Evolutionary conservation across 1,284 basidiomycete species (phyloP).

Genomic region (Sanghuangporus sanghuang): DNA sequence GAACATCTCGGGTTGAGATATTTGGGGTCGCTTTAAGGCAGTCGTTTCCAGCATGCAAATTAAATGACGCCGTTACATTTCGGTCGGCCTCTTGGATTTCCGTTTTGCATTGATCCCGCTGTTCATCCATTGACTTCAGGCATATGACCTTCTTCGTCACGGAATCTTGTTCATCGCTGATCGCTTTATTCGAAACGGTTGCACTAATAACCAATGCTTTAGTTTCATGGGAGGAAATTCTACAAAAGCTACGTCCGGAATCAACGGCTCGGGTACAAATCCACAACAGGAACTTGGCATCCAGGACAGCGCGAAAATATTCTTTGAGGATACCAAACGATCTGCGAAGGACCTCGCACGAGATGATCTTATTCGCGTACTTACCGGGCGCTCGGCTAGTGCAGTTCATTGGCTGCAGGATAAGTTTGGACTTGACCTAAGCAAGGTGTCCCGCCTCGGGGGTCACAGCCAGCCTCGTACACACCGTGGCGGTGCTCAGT

Average conservation of each 20-base stretch:
- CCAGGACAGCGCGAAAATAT: constrained; percentile 78
- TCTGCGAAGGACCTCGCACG: constrained; percentile 89
- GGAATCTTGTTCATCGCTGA: no score
- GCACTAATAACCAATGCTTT: constrained; percentile 10
- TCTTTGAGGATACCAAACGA: constrained; percentile 96
- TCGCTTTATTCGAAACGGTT: background rate
- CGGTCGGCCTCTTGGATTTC: no score
- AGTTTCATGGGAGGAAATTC: constrained; percentile 95
- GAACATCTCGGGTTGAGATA: no score
- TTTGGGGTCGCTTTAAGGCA: no score
- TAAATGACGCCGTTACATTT: background rate
- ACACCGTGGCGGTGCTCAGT: constrained; percentile 90
- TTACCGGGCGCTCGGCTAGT: constrained; percentile 92
- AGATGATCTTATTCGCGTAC: constrained; percentile 91
- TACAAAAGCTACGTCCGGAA: constrained; percentile 91
- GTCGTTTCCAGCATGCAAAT: background rate
- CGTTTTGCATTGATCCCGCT: background rate
- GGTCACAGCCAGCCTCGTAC: constrained; percentile 94
- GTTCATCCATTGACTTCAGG: background rate
- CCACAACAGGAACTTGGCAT: constrained; percentile 76
- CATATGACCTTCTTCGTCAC: no score
- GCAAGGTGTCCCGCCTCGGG: constrained; percentile 92
- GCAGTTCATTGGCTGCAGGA: constrained; percentile 96
- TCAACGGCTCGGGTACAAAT: constrained; percentile 90
- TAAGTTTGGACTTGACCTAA: constrained; percentile 88